phyloP scores from a whole-genome alignment of 306 rosid species.

The Alnus glutinosa region DNA sequence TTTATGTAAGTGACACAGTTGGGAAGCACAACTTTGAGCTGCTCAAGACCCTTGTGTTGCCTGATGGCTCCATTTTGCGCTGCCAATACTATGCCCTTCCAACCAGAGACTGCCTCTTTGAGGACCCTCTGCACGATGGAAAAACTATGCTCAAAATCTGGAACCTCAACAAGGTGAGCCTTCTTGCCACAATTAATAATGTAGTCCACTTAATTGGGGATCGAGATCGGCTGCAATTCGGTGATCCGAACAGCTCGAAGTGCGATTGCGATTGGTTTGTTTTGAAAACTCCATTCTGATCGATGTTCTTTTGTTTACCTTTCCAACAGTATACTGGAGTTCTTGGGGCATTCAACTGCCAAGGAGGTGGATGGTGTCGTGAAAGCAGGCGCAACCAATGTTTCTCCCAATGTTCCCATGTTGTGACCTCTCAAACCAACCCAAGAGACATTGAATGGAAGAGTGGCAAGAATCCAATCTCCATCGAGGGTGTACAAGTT shows the following conservation, averaged over 20 bases:
- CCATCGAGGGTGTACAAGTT: constrained; percentile 46
- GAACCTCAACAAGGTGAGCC: constrained; percentile 84
- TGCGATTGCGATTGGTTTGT: too few species aligned
- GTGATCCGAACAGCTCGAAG: too few species aligned
- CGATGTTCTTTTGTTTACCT: background rate
- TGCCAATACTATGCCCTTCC: constrained; percentile 84
- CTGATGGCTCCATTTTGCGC: constrained; percentile 88
- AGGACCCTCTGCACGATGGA: constrained; percentile 91
- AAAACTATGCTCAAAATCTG: constrained; percentile 91
- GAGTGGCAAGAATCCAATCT: constrained; percentile 56
- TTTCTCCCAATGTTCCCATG: constrained; percentile 56
- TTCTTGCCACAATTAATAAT: too few species aligned
- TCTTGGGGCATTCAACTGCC: constrained; percentile 87
- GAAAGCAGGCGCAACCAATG: constrained; percentile 77
- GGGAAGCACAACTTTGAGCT: constrained; percentile 82
- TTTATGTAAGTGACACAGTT: constrained; percentile 75
- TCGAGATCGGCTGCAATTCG: too few species aligned
- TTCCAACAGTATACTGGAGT: constrained; percentile 71
- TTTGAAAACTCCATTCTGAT: background rate
- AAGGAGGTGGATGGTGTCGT: constrained; percentile 92
- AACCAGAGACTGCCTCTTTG: constrained; percentile 75
- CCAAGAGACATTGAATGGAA: constrained; percentile 82
- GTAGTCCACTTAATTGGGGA: too few species aligned
- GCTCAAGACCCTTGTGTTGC: constrained; percentile 67
- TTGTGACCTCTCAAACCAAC: constrained; percentile 53